Percentiles rank a stretch among this genome's conserved stretches.
Evolutionary conservation across 2,329 filamentous ascomycete genomes (phyloP).

Genomic region (Cercospora nicotianae): DNA sequence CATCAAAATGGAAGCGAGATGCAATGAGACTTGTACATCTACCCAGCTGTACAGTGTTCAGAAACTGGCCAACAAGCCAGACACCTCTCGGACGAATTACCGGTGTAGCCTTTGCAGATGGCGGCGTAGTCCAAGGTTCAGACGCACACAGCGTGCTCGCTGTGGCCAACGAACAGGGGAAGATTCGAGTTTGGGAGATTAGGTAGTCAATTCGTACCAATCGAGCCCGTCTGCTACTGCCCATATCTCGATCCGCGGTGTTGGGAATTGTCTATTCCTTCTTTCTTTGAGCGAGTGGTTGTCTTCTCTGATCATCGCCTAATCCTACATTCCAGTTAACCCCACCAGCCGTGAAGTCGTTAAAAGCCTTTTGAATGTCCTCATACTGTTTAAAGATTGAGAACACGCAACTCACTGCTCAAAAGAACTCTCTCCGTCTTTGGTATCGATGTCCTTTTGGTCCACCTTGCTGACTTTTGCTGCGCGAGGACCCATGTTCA

Average conservation of each 20-base stretch:
- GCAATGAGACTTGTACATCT: constrained; percentile 84
- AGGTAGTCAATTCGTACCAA: constrained; percentile 24
- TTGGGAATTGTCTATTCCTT: not conserved
- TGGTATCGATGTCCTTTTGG: constrained; percentile 63
- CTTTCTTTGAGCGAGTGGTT: not conserved
- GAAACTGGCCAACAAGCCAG: constrained; percentile 91
- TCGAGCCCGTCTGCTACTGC: not conserved
- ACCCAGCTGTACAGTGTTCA: constrained; percentile 88
- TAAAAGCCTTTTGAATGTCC: not conserved
- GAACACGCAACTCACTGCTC: constrained; percentile 30
- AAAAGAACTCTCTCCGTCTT: constrained; percentile 69
- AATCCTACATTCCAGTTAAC: not conserved
- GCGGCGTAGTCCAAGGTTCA: constrained; percentile 34
- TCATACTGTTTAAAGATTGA: not conserved
- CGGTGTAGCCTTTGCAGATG: constrained; percentile 49
- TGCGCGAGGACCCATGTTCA: constrained; percentile 71
- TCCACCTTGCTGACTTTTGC: constrained; percentile 75
- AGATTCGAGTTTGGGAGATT: constrained; percentile 89
- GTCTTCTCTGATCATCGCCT: not conserved
- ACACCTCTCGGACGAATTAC: constrained; percentile 86
- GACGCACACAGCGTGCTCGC: constrained; percentile 62
- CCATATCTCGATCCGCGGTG: not conserved
- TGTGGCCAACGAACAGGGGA: constrained; percentile 85
- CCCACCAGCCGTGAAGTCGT: not conserved
- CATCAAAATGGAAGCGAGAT: constrained; percentile 83